phyloP scores from a whole-genome alignment of 192 early-diverging fungal species.

The Phycomyces nitens region DNA sequence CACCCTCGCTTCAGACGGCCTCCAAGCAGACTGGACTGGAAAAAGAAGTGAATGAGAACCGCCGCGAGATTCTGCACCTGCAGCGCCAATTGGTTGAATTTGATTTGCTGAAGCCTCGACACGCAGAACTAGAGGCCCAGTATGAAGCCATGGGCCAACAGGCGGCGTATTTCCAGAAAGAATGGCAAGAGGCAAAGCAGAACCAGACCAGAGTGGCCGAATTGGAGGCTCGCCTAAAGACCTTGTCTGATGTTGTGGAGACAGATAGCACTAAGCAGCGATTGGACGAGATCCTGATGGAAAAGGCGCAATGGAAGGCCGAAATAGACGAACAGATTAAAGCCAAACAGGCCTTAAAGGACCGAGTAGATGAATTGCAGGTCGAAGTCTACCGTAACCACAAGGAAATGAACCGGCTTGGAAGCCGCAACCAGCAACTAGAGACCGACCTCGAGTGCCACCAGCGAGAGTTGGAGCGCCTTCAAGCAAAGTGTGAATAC shows the following conservation, averaged over 20 bases:
- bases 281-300: neutral
- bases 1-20: neutral
- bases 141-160: neutral
- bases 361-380: neutral
- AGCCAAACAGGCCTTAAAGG: neutral
- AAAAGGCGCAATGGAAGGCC: no score
- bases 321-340: neutral
- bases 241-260: neutral
- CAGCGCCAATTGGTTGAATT: conserved; percentile 8
- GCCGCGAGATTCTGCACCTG: neutral
- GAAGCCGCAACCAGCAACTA: neutral
- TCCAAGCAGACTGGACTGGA: neutral
- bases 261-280: neutral
- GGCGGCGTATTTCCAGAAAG: neutral
- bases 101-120: neutral
- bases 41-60: conserved; percentile 3
- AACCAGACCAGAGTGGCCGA: neutral
- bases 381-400: neutral
- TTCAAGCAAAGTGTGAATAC: neutral
- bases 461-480: neutral
- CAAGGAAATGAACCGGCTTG: neutral
- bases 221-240: neutral
- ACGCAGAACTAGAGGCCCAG: conserved; percentile 11
- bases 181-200: neutral
- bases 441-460: neutral